phyloP scores from a whole-genome alignment of 2,329 filamentous ascomycete genomes.

The Cordyceps javanica region DNA sequence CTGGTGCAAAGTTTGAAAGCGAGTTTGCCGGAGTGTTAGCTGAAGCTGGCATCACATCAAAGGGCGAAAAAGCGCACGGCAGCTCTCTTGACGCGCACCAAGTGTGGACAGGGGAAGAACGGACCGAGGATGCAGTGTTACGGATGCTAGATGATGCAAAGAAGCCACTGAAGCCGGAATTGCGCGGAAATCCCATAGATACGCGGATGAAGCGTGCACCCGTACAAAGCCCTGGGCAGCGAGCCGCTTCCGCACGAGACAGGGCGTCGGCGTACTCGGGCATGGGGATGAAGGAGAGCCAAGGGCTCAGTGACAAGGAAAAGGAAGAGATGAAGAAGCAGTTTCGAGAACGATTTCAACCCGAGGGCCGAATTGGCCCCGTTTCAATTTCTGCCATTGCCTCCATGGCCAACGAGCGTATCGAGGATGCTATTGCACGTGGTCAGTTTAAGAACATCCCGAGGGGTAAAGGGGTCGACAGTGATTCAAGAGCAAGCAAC shows the following conservation, averaged over 20 bases:
- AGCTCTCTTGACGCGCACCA: background rate
- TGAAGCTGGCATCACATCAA: conserved; percentile 41
- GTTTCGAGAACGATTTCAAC: conserved; percentile 73
- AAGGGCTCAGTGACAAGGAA: conserved; percentile 62
- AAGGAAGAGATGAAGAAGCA: conserved; percentile 64
- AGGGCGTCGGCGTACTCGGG: conserved; percentile 47
- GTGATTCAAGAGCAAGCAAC: conserved; percentile 75
- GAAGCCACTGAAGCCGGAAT: conserved; percentile 55
- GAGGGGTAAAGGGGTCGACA: conserved; percentile 70
- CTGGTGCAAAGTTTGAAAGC: conserved; percentile 47
- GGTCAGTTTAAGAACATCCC: conserved; percentile 84
- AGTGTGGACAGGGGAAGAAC: conserved; percentile 76
- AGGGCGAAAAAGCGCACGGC: background rate
- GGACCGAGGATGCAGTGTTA: conserved; percentile 65
- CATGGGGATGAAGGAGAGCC: conserved; percentile 39
- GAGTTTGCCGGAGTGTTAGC: conserved; percentile 44
- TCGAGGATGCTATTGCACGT: conserved; percentile 87
- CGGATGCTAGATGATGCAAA: conserved; percentile 80
- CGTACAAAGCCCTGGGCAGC: conserved; percentile 36
- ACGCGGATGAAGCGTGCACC: conserved; percentile 40
- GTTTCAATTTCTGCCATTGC: conserved; percentile 71
- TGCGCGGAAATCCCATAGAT: conserved; percentile 47
- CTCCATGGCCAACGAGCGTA: conserved; percentile 80
- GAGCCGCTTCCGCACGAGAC: conserved; percentile 50
- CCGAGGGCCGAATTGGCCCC: conserved; percentile 66